Percentiles rank a stretch among this genome's conserved stretches.
Conservation (phyloP, 176 grass and related monocot species). For the Cenchrus fungigraminus region DNA sequence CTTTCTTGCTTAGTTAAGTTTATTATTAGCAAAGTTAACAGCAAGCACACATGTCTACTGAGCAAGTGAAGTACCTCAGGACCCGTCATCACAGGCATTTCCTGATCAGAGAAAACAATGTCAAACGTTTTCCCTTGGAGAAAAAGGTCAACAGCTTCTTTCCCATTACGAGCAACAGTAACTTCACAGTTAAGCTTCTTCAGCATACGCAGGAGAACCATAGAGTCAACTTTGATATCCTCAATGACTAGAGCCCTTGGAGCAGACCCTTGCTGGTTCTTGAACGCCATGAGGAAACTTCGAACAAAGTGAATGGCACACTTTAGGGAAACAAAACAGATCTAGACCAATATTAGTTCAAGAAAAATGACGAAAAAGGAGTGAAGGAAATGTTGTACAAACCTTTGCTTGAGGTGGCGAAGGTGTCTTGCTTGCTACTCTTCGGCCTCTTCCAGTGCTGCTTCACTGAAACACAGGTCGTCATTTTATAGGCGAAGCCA, state of each 20-base stretch:
- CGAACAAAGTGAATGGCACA: neutral
- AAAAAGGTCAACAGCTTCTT: slow-evolving; percentile 44
- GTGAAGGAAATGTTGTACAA: neutral
- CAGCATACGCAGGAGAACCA: slow-evolving; percentile 10
- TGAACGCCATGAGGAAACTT: slow-evolving; percentile 1
- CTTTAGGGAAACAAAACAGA: no score
- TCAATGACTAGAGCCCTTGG: slow-evolving; percentile 36
- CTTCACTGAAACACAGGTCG: neutral
- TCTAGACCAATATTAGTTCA: neutral
- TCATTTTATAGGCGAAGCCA: slow-evolving; percentile 19
- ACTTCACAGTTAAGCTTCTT: neutral
- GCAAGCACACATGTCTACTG: neutral
- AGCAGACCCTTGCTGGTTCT: neutral
- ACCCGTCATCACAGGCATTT: slow-evolving; percentile 36
- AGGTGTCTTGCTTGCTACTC: neutral
- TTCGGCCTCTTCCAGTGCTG: neutral
- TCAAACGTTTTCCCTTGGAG: slow-evolving; percentile 41
- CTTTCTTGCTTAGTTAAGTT: neutral
- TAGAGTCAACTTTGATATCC: neutral
- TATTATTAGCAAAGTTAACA: neutral
- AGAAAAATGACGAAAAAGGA: neutral
- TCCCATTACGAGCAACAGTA: slow-evolving; percentile 20
- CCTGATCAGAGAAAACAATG: slow-evolving; percentile 33
- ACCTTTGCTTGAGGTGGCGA: neutral
- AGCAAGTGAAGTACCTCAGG: slow-evolving; percentile 31